Conservation (phyloP, 2,329 filamentous ascomycete genomes). For the Xylaria hypoxylon region DNA sequence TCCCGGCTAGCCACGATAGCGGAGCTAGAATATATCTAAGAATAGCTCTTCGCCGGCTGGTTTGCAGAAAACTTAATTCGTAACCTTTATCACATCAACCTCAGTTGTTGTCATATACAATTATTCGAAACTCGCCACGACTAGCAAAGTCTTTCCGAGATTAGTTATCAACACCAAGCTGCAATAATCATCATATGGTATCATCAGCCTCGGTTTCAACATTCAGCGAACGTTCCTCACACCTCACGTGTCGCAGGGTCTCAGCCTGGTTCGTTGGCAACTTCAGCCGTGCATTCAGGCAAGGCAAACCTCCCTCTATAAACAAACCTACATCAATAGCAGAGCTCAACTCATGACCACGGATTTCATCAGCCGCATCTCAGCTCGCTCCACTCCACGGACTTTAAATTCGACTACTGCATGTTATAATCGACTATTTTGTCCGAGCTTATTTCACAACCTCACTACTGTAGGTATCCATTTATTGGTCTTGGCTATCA, state of each 20-base stretch:
- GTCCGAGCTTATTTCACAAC: slow-evolving; percentile 19
- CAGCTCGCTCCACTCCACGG: slow-evolving; percentile 16
- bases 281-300: slow-evolving; percentile 28
- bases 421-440: slow-evolving; percentile 7
- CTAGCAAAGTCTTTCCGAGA: slow-evolving; percentile 5
- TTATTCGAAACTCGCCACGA: neutral
- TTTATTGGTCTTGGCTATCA: neutral
- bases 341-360: neutral
- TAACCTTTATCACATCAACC: neutral
- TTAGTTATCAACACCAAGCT: slow-evolving; percentile 1
- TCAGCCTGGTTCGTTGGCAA: slow-evolving; percentile 25
- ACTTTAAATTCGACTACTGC: slow-evolving; percentile 1
- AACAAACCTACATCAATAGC: neutral
- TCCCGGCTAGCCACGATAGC: slow-evolving; percentile 29
- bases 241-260: slow-evolving; percentile 30
- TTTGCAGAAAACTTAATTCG: neutral
- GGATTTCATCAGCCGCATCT: slow-evolving; percentile 23
- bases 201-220: slow-evolving; percentile 10
- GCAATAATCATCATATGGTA: slow-evolving; percentile 1
- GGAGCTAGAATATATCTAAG: slow-evolving; percentile 29
- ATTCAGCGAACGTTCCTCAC: neutral
- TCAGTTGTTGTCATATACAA: neutral
- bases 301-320: slow-evolving; percentile 10
- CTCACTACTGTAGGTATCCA: neutral
- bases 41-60: slow-evolving; percentile 25